Percentiles rank a stretch among this genome's conserved stretches.
Evolutionary conservation across 345 rosid species (phyloP).

Genomic region (Passiflora organensis): DNA sequence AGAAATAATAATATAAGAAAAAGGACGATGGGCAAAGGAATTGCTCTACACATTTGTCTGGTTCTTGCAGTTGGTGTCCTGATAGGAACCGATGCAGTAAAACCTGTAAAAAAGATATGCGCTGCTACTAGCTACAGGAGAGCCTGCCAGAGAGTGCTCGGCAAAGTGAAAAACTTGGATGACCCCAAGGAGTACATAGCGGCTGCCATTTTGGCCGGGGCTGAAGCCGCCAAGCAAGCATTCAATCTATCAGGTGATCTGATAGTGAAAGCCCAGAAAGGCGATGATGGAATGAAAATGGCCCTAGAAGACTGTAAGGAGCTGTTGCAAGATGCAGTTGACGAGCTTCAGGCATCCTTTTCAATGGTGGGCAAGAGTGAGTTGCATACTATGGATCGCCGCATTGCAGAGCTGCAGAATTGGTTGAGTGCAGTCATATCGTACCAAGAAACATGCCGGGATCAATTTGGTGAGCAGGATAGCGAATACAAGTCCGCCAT

Average conservation of each 20-base stretch:
- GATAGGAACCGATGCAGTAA: too few species aligned
- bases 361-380: not conserved
- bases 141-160: constrained; percentile 4
- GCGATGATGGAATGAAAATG: not conserved
- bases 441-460: constrained; percentile 23
- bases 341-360: constrained; percentile 14
- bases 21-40: too few species aligned
- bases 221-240: constrained; percentile 4
- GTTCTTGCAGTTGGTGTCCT: too few species aligned
- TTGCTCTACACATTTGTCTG: too few species aligned
- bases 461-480: constrained; percentile 12
- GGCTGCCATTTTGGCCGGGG: constrained; percentile 6
- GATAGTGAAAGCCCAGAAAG: not conserved
- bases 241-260: constrained; percentile 2
- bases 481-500: not conserved
- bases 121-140: constrained; percentile 5
- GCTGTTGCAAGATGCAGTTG: constrained; percentile 10
- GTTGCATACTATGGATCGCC: constrained; percentile 3
- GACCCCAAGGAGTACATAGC: constrained; percentile 12
- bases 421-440: constrained; percentile 23
- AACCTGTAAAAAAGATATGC: too few species aligned
- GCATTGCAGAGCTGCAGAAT: constrained; percentile 10
- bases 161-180: constrained; percentile 6
- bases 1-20: too few species aligned
- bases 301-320: constrained; percentile 23